phyloP scores from a whole-genome alignment of 2,329 filamentous ascomycete species.

The Xylariaceae sp. region DNA sequence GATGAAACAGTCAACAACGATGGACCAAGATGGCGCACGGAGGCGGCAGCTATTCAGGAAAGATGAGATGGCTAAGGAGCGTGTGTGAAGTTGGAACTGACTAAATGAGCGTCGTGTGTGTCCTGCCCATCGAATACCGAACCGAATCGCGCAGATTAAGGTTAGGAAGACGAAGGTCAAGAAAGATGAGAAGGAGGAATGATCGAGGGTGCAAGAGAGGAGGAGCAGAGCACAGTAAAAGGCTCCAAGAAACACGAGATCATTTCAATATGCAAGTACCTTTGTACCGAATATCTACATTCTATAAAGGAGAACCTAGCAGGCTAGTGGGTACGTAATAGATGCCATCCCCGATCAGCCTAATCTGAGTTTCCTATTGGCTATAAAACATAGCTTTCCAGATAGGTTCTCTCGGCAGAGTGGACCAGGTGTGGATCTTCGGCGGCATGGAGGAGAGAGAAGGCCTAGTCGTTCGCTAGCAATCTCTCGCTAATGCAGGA shows the following conservation, averaged over 20 bases:
- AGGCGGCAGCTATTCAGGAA: slow-evolving; percentile 12
- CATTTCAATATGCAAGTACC: too few species aligned
- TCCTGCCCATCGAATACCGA: slow-evolving; percentile 29
- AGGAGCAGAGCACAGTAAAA: slow-evolving; percentile 24
- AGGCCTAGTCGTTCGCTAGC: neutral
- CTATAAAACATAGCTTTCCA: too few species aligned
- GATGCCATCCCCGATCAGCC: slow-evolving; percentile 6
- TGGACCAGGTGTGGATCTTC: neutral
- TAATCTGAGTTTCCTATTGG: neutral
- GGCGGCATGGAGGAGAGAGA: neutral
- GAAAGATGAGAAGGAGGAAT: slow-evolving; percentile 18
- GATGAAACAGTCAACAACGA: slow-evolving; percentile 11
- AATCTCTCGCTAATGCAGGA: slow-evolving; percentile 15
- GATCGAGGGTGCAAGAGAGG: slow-evolving; percentile 1
- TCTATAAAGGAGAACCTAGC: neutral
- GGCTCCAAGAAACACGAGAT: slow-evolving; percentile 30
- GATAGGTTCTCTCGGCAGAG: slow-evolving; percentile 15
- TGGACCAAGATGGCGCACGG: slow-evolving; percentile 24
- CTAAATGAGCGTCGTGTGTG: slow-evolving; percentile 27
- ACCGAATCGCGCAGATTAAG: slow-evolving; percentile 24
- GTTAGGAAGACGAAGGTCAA: slow-evolving; percentile 21
- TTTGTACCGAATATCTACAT: too few species aligned
- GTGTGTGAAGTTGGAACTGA: slow-evolving; percentile 34
- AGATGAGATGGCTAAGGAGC: slow-evolving; percentile 28
- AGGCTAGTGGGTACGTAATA: slow-evolving; percentile 9